These are phyloP conservation scores for Termitomyces sp. DNA, from an alignment of 768 basidiomycete species.

Conservation along the genomic window DNA sequence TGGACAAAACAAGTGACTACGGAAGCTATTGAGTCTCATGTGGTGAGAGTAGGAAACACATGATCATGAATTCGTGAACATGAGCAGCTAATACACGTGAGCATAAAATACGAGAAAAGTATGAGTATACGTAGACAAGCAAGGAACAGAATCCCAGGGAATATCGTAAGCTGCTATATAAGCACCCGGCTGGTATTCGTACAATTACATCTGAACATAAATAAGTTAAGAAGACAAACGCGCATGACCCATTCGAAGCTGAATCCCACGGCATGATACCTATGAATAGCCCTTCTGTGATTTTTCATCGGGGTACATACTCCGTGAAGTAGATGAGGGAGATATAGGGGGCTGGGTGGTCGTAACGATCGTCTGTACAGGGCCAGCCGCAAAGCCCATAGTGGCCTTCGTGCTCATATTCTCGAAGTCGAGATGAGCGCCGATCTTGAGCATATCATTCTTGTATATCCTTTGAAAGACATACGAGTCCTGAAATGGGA, in stretches of 20 bases:
- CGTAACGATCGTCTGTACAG: conserved; percentile 31
- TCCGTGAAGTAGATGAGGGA: neutral
- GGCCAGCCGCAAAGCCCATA: conserved; percentile 40
- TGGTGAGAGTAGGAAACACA: neutral
- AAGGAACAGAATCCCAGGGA: conserved; percentile 1
- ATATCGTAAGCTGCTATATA: neutral
- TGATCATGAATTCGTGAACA: neutral
- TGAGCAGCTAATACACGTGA: neutral
- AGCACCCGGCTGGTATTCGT: conserved; percentile 1
- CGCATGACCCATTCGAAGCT: neutral
- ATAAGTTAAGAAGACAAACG: neutral
- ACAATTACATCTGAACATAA: neutral
- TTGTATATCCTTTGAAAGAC: conserved; percentile 67
- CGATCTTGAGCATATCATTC: conserved; percentile 56
- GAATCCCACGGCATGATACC: neutral
- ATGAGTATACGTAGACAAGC: neutral
- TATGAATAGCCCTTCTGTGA: conserved; percentile 8
- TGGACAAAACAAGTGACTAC: neutral
- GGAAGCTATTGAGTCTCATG: neutral
- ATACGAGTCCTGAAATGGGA: conserved; percentile 43
- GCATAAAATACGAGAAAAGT: conserved; percentile 3
- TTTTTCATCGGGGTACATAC: conserved; percentile 8
- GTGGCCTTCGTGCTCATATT: conserved; percentile 43
- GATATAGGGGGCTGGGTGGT: neutral
- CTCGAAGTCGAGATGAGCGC: conserved; percentile 50